phyloP scores from a whole-genome alignment of 106 monocot species.

The Acorus calamus region DNA sequence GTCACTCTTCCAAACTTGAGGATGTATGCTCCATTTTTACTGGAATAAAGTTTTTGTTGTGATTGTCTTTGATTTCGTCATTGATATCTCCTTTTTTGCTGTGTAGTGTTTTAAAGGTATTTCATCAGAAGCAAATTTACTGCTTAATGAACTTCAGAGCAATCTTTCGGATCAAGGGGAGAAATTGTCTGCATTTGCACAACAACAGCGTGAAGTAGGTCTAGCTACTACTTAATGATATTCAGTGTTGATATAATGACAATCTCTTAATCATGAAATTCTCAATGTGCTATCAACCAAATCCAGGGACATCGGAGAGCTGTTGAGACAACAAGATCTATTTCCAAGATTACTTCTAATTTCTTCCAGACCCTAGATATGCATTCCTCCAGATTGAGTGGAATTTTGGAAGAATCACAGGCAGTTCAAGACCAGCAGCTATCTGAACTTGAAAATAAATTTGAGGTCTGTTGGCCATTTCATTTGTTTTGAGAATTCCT shows the following conservation, averaged over 20 bases:
- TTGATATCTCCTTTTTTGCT: neutral
- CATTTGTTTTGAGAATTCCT: neutral
- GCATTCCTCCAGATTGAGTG: constrained; percentile 39
- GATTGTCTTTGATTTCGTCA: neutral
- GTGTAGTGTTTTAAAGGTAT: constrained; percentile 46
- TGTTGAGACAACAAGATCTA: constrained; percentile 48
- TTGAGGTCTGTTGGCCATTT: constrained; percentile 46
- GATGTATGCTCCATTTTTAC: constrained; percentile 29
- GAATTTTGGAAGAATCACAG: constrained; percentile 60
- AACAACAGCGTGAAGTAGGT: constrained; percentile 62
- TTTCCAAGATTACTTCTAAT: constrained; percentile 43
- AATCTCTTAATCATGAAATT: too few species aligned
- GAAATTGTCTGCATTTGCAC: constrained; percentile 38
- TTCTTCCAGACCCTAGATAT: constrained; percentile 54
- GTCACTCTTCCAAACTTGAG: constrained; percentile 41
- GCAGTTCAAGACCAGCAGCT: constrained; percentile 41
- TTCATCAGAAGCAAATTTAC: constrained; percentile 39
- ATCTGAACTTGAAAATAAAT: constrained; percentile 53
- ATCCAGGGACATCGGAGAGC: constrained; percentile 45
- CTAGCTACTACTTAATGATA: too few species aligned
- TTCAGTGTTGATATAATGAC: too few species aligned
- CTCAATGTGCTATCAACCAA: too few species aligned
- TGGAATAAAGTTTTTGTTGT: too few species aligned
- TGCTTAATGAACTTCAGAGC: constrained; percentile 49
- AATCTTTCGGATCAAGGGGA: constrained; percentile 50